Conservation (phyloP, 495 filamentous ascomycete genomes). For the Elasticomyces elasticus region DNA sequence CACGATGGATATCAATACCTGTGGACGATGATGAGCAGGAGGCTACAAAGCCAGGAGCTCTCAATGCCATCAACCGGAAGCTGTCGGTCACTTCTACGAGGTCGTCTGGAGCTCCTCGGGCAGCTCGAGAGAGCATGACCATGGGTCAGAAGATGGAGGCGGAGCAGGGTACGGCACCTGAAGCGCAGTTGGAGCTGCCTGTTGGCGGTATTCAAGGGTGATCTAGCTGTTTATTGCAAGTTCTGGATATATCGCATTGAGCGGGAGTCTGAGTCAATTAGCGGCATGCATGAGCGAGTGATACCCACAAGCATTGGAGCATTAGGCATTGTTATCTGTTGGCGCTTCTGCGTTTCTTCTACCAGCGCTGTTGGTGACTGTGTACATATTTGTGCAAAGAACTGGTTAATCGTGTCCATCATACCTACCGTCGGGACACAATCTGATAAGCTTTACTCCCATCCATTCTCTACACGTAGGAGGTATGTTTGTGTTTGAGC, state of each 20-base stretch:
- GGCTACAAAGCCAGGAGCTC: background rate
- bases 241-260: background rate
- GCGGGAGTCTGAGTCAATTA: background rate
- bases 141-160: constrained; percentile 15
- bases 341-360: no score
- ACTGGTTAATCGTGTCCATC: no score
- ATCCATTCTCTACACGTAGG: no score
- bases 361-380: no score
- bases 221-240: background rate
- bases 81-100: background rate
- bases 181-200: background rate
- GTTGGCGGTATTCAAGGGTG: background rate
- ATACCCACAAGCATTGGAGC: background rate
- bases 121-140: constrained; percentile 11
- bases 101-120: background rate
- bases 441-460: no score
- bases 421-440: no score
- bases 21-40: constrained; percentile 2
- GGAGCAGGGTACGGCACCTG: background rate
- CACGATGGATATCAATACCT: constrained; percentile 8
- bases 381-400: no score
- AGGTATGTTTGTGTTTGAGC: no score
- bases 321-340: no score
- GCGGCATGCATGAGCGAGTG: background rate
- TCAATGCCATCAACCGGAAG: constrained; percentile 1